A percentile compares a stretch with the other conserved stretches of the same genome.
Conservation (phyloP, 192 early-diverging fungal species). For the Linnemannia zychae region DNA sequence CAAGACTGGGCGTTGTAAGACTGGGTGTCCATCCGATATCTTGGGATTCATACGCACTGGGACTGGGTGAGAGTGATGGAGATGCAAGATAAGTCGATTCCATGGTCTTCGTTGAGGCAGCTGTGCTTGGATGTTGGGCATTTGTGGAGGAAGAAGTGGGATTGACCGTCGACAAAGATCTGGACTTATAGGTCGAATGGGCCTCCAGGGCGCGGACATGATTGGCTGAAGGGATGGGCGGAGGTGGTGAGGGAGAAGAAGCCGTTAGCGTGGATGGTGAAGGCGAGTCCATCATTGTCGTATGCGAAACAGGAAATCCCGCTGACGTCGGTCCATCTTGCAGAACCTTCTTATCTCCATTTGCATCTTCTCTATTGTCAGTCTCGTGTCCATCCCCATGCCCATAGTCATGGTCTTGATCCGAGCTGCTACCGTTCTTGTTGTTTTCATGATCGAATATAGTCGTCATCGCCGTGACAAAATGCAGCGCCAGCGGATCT, state of each 20-base stretch:
- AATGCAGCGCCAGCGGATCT: constrained; percentile 41
- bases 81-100: constrained; percentile 23
- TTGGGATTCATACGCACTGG: not conserved
- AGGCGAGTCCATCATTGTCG: not conserved
- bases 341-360: not conserved
- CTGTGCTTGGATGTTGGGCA: not conserved
- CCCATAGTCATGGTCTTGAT: not conserved
- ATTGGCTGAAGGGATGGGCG: not conserved
- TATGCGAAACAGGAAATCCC: not conserved
- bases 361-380: not conserved
- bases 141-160: not conserved
- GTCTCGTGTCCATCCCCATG: not conserved
- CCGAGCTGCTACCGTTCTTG: not conserved
- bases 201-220: not conserved
- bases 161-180: not conserved
- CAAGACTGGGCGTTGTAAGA: not conserved
- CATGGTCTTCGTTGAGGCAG: not conserved
- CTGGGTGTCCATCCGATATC: constrained; percentile 1
- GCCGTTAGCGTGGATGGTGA: not conserved
- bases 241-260: not conserved
- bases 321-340: not conserved
- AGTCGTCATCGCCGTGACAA: not conserved
- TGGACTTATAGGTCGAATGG: not conserved
- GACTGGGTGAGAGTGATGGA: constrained; percentile 20
- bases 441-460: not conserved